Conservation (phyloP, 2,329 filamentous ascomycete species). For the Dactylellina haptotyla region DNA sequence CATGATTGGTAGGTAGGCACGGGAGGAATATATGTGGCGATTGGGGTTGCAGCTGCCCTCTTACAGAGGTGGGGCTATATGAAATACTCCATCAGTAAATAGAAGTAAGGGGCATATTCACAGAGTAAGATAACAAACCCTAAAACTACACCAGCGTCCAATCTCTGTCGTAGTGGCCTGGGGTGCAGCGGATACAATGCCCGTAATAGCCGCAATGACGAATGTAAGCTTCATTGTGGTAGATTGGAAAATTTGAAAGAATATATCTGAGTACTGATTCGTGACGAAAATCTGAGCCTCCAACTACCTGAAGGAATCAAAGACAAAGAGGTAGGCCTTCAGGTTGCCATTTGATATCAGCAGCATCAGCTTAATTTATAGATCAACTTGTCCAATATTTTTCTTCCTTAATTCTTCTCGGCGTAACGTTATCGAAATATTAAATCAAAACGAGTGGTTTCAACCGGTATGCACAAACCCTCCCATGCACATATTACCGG, state of each 20-base stretch:
- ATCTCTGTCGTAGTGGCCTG: constrained; percentile 17
- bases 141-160: constrained; percentile 21
- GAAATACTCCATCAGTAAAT: neutral
- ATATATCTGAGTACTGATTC: no score
- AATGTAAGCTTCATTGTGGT: constrained; percentile 13
- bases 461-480: no score
- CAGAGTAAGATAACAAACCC: constrained; percentile 3
- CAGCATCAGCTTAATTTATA: no score
- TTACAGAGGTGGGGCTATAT: constrained; percentile 15
- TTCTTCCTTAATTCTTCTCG: no score
- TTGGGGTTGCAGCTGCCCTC: constrained; percentile 1
- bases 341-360: no score
- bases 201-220: constrained; percentile 1
- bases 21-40: neutral
- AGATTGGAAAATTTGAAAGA: neutral
- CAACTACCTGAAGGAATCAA: no score
- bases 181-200: constrained; percentile 26
- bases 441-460: no score
- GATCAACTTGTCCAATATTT: neutral
- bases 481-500: no score
- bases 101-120: neutral
- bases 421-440: neutral
- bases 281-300: no score
- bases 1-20: constrained; percentile 22
- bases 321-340: no score